A percentile compares a stretch with the other conserved stretches of the same genome.
These are phyloP conservation scores for Carex littledalei DNA, from an alignment of 176 grass and related monocot species.

Conservation along the genomic window DNA sequence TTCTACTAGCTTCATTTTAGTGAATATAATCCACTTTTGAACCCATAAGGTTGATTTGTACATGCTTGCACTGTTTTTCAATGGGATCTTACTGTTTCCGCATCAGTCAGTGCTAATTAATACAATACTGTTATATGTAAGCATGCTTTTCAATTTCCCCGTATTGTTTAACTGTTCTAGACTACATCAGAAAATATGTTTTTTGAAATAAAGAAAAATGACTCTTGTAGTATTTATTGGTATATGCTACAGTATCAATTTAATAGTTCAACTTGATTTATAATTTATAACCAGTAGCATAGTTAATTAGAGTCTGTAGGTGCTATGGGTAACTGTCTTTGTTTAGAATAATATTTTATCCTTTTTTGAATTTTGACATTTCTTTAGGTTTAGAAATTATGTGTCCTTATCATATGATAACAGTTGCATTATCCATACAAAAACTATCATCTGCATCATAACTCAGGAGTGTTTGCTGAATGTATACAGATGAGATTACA, in stretches of 20 bases:
- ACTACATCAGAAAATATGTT: not conserved
- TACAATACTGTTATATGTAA: too few relatives aligned
- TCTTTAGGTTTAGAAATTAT: not conserved
- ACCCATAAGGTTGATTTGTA: not conserved
- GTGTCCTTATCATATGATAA: not conserved
- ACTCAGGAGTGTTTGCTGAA: constrained; percentile 7
- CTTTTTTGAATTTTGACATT: not conserved
- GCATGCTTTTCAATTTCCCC: too few relatives aligned
- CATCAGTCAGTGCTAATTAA: too few relatives aligned
- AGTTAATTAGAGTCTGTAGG: not conserved
- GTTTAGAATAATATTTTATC: not conserved
- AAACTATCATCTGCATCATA: not conserved
- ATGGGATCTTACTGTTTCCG: not conserved
- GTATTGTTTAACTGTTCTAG: too few relatives aligned
- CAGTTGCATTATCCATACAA: not conserved
- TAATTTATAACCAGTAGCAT: not conserved
- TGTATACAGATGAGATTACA: constrained; percentile 86
- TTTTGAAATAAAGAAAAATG: not conserved
- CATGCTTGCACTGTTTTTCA: not conserved
- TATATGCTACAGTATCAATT: not conserved
- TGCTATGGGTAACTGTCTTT: not conserved
- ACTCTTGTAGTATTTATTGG: not conserved
- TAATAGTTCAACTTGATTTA: not conserved
- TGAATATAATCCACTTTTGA: not conserved
- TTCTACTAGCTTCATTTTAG: not conserved